Base-by-base conservation (phyloP, 805 yeast genomes). In the Metschnikowia vanudenii region DNA sequence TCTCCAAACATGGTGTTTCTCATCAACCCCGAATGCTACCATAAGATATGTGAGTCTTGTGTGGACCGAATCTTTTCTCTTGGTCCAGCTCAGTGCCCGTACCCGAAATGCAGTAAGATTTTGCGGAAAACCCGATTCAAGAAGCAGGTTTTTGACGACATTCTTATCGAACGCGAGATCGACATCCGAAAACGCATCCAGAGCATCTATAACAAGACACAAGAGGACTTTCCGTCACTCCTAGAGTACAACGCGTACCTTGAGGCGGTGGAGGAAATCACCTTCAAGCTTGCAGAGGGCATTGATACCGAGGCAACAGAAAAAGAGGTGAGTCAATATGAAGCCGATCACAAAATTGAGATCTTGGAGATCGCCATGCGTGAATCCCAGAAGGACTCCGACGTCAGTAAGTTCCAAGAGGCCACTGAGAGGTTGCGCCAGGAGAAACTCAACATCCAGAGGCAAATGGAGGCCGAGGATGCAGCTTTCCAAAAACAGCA, bases 11-110 rank as follows among this genome's bases (percentile, higher is more conserved):
- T 94, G 84, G 82, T 78, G 54, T 92, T 94, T 62, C 79, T 92
- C 45, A 90, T 94, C 53, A 94, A 94, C 59, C 96, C 98, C 0
- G 99, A 94, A 65, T 94, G 99, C 68, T 94, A 94, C 63, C 99
- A 94, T 63, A 92, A 89, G 73, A 92, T 94, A 65, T 94, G 99
- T 69, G 97, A 86, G 57, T 82, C 96, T 1, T 94, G 99, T 69
- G 98, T 92, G 36, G 98, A 94, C 65, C 78, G 99, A 54, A 91
- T 94, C 44, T 94, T 88, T 62, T 81, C 96, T 6, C 71, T 86
- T 41, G 99, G 99, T 3, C 99, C 99, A 0, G 94, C 97, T 0
- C 94, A 91, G 17, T 94, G 99, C 63, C 99, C 99, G 1, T 92
- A 91, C 63, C 86, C 90, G 3, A 82, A 84, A 43, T 94, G 99